Evolutionary conservation across 306 rosid genomes (phyloP).

Genomic region (Geum urbanum): DNA sequence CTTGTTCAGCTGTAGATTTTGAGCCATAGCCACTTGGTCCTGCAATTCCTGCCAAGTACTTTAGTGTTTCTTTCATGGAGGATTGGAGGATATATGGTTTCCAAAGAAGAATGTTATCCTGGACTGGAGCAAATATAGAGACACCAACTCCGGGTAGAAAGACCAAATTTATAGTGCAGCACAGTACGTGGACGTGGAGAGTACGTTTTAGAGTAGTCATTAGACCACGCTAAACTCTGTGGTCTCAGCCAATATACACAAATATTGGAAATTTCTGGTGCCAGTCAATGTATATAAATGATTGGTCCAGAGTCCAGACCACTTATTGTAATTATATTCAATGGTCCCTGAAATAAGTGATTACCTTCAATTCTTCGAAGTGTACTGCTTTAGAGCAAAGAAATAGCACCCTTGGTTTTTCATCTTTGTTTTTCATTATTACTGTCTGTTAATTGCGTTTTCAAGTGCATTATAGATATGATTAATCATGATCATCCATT

Average conservation of each 20-base stretch:
- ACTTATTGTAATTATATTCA: slow-evolving; percentile 7
- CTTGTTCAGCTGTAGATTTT: slow-evolving; percentile 89
- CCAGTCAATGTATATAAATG: slow-evolving; percentile 30
- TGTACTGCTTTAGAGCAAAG: slow-evolving; percentile 1
- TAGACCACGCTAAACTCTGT: slow-evolving; percentile 23
- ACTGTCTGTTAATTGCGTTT: slow-evolving; percentile 34
- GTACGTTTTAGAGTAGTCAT: slow-evolving; percentile 7
- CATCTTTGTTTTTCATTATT: slow-evolving; percentile 45
- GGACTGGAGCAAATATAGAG: slow-evolving; percentile 12
- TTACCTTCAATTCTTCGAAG: background rate
- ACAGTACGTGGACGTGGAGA: slow-evolving; percentile 3
- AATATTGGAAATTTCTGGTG: slow-evolving; percentile 6
- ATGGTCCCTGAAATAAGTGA: slow-evolving; percentile 37
- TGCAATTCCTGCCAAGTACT: slow-evolving; percentile 89
- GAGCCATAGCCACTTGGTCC: slow-evolving; percentile 99
- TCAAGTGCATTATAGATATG: slow-evolving; percentile 26
- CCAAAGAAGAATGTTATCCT: slow-evolving; percentile 27
- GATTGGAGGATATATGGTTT: background rate
- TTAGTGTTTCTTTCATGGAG: slow-evolving; percentile 73
- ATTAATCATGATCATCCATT: slow-evolving; percentile 38
- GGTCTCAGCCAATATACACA: slow-evolving; percentile 24
- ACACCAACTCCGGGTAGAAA: slow-evolving; percentile 9
- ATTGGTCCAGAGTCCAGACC: slow-evolving; percentile 38
- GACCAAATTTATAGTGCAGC: slow-evolving; percentile 19
- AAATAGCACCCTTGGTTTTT: background rate